Evolutionary conservation across 768 basidiomycete species (phyloP), one percentile per base, ranked within the genome.

Genomic region (Boletus sp.): DNA sequence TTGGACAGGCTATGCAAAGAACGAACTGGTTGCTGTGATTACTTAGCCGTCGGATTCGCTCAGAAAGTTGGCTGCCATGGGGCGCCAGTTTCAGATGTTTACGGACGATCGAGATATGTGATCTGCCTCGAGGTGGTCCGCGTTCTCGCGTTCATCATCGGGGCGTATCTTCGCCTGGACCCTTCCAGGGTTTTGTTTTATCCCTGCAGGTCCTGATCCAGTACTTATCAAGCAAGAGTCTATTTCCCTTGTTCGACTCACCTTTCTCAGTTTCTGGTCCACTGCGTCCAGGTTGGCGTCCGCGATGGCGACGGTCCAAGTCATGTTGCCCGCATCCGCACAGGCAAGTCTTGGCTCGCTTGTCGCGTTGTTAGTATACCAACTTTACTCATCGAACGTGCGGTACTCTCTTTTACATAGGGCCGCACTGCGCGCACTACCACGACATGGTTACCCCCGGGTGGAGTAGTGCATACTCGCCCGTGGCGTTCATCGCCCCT

Each of bases 401-500:
- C 24, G 24, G 2, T 24, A 3, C 20, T 35, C 47, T 35, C 32
- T 18, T 29, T 24, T 18, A 4, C 3, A 15, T 49, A 69, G 67
- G n/a, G 17, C 42, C 68, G 67, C 60, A 30, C 59, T 47, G 29
- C 33, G 29, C 67, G 67, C 47, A 45, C 56, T 24, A 10, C 52
- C 30, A 11, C 58, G 24, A 11, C 56, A 4, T 59, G 56, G 55
- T 33, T 55, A 17, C 57, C 56, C 15, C 41, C 61, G 14, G 39
- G 39, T n/a, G 56, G 52, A 12, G 17, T 46, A 11, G 46, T 54
- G 28, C 55, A 62, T 6, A 57, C 71, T 8, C 71, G 70, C 3
- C 70, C 70, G 4, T 54, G 66, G 56, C 70, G 70, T 14, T 71
- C 70, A 12, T 71, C 70, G 0, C 70, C 70, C 0, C 70, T 71